These are phyloP conservation scores for Trichophyton mentagrophytes DNA, from an alignment of 2,329 filamentous ascomycete genomes.

Conservation along the genomic window DNA sequence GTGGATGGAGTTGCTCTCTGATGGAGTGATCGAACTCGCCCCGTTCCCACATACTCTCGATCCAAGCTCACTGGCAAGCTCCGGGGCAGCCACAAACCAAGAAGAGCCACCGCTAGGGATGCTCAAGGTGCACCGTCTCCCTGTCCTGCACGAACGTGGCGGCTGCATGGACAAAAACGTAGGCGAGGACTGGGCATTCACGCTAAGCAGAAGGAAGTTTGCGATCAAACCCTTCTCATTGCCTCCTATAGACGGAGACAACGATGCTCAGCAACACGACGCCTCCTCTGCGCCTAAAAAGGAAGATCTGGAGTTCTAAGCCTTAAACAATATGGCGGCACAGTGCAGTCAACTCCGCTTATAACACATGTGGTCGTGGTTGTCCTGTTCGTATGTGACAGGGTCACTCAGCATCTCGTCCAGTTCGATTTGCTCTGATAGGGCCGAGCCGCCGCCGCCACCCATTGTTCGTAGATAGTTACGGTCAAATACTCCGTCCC, in stretches of 20 bases:
- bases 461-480: conserved; percentile 46
- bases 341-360: neutral
- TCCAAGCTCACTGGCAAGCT: conserved; percentile 31
- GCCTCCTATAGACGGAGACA: conserved; percentile 70
- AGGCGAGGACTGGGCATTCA: conserved; percentile 82
- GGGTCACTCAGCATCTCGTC: conserved; percentile 44
- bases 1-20: conserved; percentile 74
- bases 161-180: conserved; percentile 59
- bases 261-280: conserved; percentile 44
- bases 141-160: conserved; percentile 76
- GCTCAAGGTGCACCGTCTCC: conserved; percentile 68
- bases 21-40: conserved; percentile 76
- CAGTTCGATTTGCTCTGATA: conserved; percentile 52
- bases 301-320: conserved; percentile 59
- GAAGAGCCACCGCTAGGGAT: conserved; percentile 78
- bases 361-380: conserved; percentile 10
- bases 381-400: conserved; percentile 15
- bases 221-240: conserved; percentile 80
- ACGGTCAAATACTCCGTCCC: conserved; percentile 39
- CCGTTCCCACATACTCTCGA: conserved; percentile 52
- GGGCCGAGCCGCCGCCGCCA: conserved; percentile 40
- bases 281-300: conserved; percentile 14
- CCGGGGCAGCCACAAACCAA: conserved; percentile 42
- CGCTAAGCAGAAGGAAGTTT: conserved; percentile 68
- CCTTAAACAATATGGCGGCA: neutral